Percentiles rank a stretch among this genome's conserved stretches.
These are phyloP conservation scores for Pecoramyces ruminantium DNA, from an alignment of 192 early-diverging fungal genomes.

Conservation along the genomic window DNA sequence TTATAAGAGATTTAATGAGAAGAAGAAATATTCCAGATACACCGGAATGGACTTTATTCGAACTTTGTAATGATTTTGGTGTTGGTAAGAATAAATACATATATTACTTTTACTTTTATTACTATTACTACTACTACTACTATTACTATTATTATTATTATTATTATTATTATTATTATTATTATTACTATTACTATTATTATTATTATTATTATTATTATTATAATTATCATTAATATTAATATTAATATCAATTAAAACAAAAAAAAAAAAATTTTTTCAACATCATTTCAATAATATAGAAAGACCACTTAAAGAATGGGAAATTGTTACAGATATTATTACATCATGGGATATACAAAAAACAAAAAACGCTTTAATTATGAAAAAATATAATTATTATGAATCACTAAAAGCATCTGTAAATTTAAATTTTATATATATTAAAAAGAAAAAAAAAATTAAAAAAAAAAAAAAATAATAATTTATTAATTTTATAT, in stretches of 20 bases:
- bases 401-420: conserved; percentile 35
- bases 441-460: too few species aligned
- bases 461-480: not conserved
- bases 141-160: too few species aligned
- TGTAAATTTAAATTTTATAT: conserved; percentile 11
- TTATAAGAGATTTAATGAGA: conserved; percentile 50
- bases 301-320: conserved; percentile 79
- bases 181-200: too few species aligned
- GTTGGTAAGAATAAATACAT: conserved; percentile 35
- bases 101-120: too few species aligned
- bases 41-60: conserved; percentile 74
- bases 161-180: too few species aligned
- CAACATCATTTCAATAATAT: too few species aligned
- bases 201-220: too few species aligned
- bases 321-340: conserved; percentile 70
- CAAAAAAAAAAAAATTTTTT: too few species aligned
- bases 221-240: too few species aligned
- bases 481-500: too few species aligned
- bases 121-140: too few species aligned
- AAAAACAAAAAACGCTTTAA: conserved; percentile 49
- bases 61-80: conserved; percentile 67
- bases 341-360: conserved; percentile 68
- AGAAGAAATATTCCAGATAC: conserved; percentile 24
- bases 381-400: conserved; percentile 57
- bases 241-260: too few species aligned